A percentile compares a stretch with the other conserved stretches of the same genome.
phyloP scores from a whole-genome alignment of 23 red algal species.

The Gracilaria vermiculophylla region DNA sequence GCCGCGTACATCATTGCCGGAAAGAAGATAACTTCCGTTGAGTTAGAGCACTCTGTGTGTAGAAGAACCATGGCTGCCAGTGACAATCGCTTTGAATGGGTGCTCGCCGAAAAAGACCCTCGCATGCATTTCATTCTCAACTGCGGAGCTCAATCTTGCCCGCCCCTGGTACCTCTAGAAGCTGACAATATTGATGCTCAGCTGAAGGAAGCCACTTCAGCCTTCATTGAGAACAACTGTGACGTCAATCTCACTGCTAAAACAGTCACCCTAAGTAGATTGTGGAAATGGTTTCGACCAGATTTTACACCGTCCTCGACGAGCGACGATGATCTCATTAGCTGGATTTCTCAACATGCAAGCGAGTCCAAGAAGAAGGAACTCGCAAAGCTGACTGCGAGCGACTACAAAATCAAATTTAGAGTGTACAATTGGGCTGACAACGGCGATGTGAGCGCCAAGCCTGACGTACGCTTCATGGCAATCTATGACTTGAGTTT shows the following conservation, averaged over 20 bases:
- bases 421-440: constrained; percentile 72
- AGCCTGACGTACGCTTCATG: constrained; percentile 70
- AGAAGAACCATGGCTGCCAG: constrained; percentile 31
- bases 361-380: neutral
- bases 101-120: constrained; percentile 56
- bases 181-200: constrained; percentile 27
- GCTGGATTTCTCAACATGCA: constrained; percentile 61
- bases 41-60: constrained; percentile 63
- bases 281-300: constrained; percentile 71
- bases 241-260: constrained; percentile 27
- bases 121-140: constrained; percentile 88
- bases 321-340: constrained; percentile 29
- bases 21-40: constrained; percentile 44
- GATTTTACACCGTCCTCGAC: constrained; percentile 58
- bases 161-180: constrained; percentile 37
- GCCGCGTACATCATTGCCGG: constrained; percentile 73
- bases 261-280: constrained; percentile 55
- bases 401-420: constrained; percentile 67
- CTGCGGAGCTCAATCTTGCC: constrained; percentile 76
- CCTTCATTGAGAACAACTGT: constrained; percentile 64
- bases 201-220: constrained; percentile 16
- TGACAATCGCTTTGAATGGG: neutral
- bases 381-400: neutral
- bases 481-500: constrained; percentile 72
- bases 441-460: constrained; percentile 66